Percentiles rank a stretch among this genome's conserved stretches.
Evolutionary conservation across 139 green algal genomes (phyloP).

Genomic region (Chlorella sp.): DNA sequence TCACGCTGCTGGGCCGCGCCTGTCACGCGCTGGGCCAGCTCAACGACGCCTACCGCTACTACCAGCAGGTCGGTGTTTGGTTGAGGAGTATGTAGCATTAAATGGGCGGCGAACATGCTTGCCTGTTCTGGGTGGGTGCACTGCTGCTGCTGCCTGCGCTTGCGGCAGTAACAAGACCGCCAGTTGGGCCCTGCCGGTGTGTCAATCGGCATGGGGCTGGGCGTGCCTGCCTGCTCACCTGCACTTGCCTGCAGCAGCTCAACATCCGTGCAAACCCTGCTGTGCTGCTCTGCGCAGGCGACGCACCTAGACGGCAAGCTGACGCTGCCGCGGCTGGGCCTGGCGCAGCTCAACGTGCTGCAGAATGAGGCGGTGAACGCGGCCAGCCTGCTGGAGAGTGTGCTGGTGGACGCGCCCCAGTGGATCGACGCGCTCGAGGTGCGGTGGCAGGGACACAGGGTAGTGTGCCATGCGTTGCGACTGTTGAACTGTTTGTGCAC

Average conservation of each 20-base stretch:
- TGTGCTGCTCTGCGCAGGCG: constrained; percentile 48
- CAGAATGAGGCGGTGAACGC: constrained; percentile 64
- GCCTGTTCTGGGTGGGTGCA: background rate
- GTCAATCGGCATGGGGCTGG: no score
- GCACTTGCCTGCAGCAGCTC: background rate
- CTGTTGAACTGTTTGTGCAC: background rate
- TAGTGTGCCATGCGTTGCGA: background rate
- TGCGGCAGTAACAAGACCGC: background rate
- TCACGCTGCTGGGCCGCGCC: constrained; percentile 62
- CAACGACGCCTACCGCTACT: constrained; percentile 37
- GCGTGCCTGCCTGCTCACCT: background rate
- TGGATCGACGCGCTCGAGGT: constrained; percentile 78
- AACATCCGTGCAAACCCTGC: no score
- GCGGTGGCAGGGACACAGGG: background rate
- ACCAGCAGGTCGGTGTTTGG: constrained; percentile 38
- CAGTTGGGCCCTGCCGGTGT: no score
- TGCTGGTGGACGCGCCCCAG: constrained; percentile 61
- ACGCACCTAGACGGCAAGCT: constrained; percentile 55
- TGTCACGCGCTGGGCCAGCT: constrained; percentile 43
- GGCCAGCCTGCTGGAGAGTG: constrained; percentile 69
- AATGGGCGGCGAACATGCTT: background rate
- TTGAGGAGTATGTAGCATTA: background rate
- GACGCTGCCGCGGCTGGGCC: constrained; percentile 67
- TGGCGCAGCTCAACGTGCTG: constrained; percentile 74
- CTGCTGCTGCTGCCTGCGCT: background rate